Evolutionary conservation across 441 rosid genomes (phyloP), one percentile per base, ranked within the genome.

Genomic region (Breynia disticha): DNA sequence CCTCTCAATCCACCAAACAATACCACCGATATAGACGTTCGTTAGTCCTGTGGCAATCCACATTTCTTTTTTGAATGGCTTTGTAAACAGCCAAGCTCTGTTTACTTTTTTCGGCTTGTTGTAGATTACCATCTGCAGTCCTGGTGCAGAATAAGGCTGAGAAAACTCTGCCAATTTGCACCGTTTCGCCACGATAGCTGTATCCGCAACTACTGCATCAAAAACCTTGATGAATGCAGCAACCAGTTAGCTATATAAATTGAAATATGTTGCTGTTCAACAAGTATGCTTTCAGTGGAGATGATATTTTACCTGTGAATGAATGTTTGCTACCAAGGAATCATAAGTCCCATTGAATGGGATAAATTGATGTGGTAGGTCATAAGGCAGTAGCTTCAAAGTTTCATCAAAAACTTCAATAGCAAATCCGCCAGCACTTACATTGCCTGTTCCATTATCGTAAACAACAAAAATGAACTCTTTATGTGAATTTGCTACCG

Each of bases 1-100:
- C 17, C 67, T 15, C 24, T 70, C 67, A 5, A 65, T 70, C 39
- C 57, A 5, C 67, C 66, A 61, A 6, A 70, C 54, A 41, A 62
- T 63, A 16, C 61, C 37, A 1, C 70, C 67, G 32, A 54, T 60
- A 19, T 48, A 52, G 21, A 65, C 5, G 42, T 61, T 59, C 35
- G 61, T 51, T 13, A 17, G 1, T 2, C 52, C 52, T 7, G 57
- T 65, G 38, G 52, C 13, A 4, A 20, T 38, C 67, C 61, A 65
- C 74, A 65, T 48, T 16, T 1, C 0, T 21, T 19, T 16, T n/a
- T 56, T 60, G 45, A 69, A 68, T 11, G 68, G 68, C 47, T 52
- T 55, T 17, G 4, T 38, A 51, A 64, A 44, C 48, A 63, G 11
- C 62, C 59, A 60, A 14, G 68, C 59, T 38, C 48, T 50, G 32